Evolutionary conservation across 805 yeast genomes (phyloP).

Genomic region (Suhomyces sp.): DNA sequence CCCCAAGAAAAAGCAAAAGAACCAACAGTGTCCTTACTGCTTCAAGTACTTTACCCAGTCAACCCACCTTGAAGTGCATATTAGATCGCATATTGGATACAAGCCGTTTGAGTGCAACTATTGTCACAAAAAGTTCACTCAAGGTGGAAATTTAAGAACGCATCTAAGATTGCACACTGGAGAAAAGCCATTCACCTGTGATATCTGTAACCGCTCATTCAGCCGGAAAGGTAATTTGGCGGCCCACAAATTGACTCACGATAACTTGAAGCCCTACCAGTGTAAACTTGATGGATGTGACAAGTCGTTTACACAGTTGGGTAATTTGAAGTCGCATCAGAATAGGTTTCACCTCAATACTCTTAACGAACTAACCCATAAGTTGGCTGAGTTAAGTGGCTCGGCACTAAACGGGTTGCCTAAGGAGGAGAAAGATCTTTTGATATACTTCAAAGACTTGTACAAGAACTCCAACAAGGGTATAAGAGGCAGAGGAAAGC

Average conservation of each 20-base stretch:
- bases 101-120: conserved; percentile 78
- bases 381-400: conserved; percentile 57
- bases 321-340: conserved; percentile 91
- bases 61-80: conserved; percentile 89
- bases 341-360: conserved; percentile 81
- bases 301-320: conserved; percentile 86
- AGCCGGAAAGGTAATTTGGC: conserved; percentile 90
- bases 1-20: conserved; percentile 38
- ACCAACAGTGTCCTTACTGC: conserved; percentile 74
- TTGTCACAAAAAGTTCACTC: conserved; percentile 82
- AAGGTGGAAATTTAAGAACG: conserved; percentile 85
- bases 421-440: conserved; percentile 59
- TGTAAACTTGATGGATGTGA: conserved; percentile 81
- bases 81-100: conserved; percentile 80
- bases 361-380: conserved; percentile 61
- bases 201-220: conserved; percentile 69
- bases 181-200: conserved; percentile 85
- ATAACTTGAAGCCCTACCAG: conserved; percentile 69
- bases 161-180: conserved; percentile 88
- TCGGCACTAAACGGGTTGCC: conserved; percentile 50
- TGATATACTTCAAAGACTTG: conserved; percentile 74
- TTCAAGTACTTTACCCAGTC: conserved; percentile 78
- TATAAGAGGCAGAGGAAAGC: conserved; percentile 84
- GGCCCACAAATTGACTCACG: conserved; percentile 82
- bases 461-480: conserved; percentile 90